Base-by-base conservation (phyloP, 2,329 filamentous ascomycete genomes). In the Diaporthe citrichinensis region DNA sequence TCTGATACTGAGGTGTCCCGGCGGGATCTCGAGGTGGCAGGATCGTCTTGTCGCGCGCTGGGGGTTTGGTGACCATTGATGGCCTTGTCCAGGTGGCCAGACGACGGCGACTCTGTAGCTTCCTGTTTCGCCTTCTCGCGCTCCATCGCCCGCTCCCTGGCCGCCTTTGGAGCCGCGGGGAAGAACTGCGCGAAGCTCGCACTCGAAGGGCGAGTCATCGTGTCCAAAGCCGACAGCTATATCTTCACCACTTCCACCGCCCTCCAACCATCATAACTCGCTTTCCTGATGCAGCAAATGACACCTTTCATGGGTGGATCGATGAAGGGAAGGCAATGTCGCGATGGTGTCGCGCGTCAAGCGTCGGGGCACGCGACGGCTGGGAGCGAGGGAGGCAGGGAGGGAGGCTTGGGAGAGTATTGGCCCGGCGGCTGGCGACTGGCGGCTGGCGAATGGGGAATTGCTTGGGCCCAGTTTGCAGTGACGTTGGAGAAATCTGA, bases 151-250 rank as follows among this genome's bases (percentile, higher is more conserved):
- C 88, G 88, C 82, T 90, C 88, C 84, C 87, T 87, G 74, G 89
- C 88, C 75, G 91, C 92, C 80, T 91, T 90, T 80, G 94, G 94
- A 82, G 94, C 94, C 83, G 93, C 92, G 80, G 94, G 94, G 85
- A 95, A 96, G 90, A 95, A 97, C 87, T 95, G 92, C 86, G 93
- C 94, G 89, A 95, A 96, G 87, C 93, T 92, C 88, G 93, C 93
- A 74, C 88, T 88, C 77, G 90, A 89, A 84, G 93, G 91, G 88
- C 94, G 94, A 92, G 94, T 94, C 93, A 94, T 94, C 87, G 87
- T 92, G 88, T 62, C 73, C 73, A 51, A 68, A 73, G 61, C 73
- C 76, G 85, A 80, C 80, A 81, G 85, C 83, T 83, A 84, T 84
- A 84, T 85, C 84, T 86, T 86, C 85, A 88, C 86, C 86, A 85